Evolutionary conservation across 495 filamentous ascomycete genomes (phyloP).

Genomic region (Penicillium simplicissimum): DNA sequence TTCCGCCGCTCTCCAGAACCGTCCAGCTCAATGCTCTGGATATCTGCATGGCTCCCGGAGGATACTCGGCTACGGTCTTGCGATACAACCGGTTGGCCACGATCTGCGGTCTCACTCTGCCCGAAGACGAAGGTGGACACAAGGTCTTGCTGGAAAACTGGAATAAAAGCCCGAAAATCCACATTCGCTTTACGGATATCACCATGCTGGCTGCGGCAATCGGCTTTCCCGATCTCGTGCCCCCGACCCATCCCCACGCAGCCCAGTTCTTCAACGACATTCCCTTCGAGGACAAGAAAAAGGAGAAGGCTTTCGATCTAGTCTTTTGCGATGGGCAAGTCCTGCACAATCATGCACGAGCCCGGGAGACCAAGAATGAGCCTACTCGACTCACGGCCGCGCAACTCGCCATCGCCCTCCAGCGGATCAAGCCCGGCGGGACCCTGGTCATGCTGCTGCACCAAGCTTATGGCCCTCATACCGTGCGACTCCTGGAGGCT

Average conservation of each 20-base stretch:
- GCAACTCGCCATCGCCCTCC: slow-evolving; percentile 5
- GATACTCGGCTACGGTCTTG: background rate
- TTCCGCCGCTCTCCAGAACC: slow-evolving; percentile 1
- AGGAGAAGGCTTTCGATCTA: background rate
- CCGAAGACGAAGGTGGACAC: background rate
- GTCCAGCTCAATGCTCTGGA: slow-evolving; percentile 7
- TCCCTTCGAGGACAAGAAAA: background rate
- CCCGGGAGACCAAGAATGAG: background rate
- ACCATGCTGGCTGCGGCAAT: slow-evolving; percentile 9
- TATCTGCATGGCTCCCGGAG: slow-evolving; percentile 13
- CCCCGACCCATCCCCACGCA: background rate
- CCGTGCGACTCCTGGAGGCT: background rate
- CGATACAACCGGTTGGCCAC: background rate
- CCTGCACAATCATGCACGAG: background rate
- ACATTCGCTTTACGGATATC: slow-evolving; percentile 4
- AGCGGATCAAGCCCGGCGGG: slow-evolving; percentile 6
- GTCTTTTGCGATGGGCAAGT: background rate
- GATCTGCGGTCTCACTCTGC: background rate
- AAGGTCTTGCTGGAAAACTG: background rate
- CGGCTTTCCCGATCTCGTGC: slow-evolving; percentile 1
- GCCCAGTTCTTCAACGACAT: slow-evolving; percentile 2
- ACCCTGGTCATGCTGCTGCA: slow-evolving; percentile 11
- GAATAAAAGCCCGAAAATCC: background rate
- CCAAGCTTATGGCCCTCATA: background rate
- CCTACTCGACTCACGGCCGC: slow-evolving; percentile 1